These are phyloP conservation scores for Malus hybrid DNA, from an alignment of 331 rosid species.

Conservation along the genomic window DNA sequence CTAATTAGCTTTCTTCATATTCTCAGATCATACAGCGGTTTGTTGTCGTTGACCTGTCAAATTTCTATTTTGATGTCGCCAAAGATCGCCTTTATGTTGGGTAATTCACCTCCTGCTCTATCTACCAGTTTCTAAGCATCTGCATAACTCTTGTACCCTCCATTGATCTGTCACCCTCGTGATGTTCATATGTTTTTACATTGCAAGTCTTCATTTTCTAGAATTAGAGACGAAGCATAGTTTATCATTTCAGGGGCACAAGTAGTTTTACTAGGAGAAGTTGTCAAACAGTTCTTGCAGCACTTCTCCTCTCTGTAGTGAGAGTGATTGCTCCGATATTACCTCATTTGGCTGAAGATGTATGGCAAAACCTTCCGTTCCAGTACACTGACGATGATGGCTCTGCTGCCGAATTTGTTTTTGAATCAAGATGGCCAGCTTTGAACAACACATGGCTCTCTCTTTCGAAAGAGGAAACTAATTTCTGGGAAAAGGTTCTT, in stretches of 20 bases:
- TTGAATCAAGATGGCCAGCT: slow-evolving; percentile 92
- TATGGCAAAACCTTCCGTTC: slow-evolving; percentile 97
- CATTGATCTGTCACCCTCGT: neutral
- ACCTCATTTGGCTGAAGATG: slow-evolving; percentile 99
- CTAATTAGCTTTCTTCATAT: slow-evolving; percentile 10
- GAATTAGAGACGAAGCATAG: neutral
- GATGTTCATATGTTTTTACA: neutral
- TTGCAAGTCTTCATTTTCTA: neutral
- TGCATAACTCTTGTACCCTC: neutral
- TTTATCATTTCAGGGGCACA: slow-evolving; percentile 58
- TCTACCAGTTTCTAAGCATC: neutral
- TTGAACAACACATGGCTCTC: slow-evolving; percentile 65
- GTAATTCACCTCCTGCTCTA: slow-evolving; percentile 32
- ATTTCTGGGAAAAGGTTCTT: slow-evolving; percentile 77
- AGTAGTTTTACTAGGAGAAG: slow-evolving; percentile 81
- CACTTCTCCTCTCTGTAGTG: slow-evolving; percentile 68
- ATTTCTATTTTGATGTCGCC: slow-evolving; percentile 90
- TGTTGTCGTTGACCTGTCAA: slow-evolving; percentile 90
- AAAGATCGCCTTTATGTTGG: slow-evolving; percentile 99
- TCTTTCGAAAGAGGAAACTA: slow-evolving; percentile 61
- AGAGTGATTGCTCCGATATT: slow-evolving; percentile 85
- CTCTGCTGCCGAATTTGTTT: slow-evolving; percentile 70
- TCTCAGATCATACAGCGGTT: slow-evolving; percentile 91
- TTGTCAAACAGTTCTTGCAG: slow-evolving; percentile 94
- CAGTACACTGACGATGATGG: slow-evolving; percentile 51